Percentiles rank a stretch among this genome's conserved stretches.
These are phyloP conservation scores for Plectranthus barbatus DNA, from an alignment of 257 asterid species.

Conservation along the genomic window DNA sequence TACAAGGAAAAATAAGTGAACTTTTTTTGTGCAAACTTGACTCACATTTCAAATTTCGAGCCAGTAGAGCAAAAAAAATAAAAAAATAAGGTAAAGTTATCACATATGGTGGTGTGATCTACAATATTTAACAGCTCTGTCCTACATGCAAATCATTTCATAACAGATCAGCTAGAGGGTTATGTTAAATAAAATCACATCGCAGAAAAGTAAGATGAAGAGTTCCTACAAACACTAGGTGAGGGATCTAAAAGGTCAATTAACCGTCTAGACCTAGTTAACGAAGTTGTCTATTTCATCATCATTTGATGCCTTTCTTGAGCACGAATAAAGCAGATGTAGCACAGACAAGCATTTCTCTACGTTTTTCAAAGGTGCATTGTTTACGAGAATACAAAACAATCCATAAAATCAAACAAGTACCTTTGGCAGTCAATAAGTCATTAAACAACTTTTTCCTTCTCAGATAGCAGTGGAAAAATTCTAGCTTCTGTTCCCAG, in stretches of 20 bases:
- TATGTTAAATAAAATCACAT: too few relatives aligned
- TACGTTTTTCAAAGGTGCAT: neutral
- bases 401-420: neutral
- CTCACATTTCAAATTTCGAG: constrained; percentile 49
- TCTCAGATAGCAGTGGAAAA: constrained; percentile 77
- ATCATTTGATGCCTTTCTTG: neutral
- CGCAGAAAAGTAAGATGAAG: neutral
- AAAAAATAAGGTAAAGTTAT: constrained; percentile 10
- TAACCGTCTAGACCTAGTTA: constrained; percentile 3
- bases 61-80: constrained; percentile 36
- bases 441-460: constrained; percentile 84
- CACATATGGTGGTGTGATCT: neutral
- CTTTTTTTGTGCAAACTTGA: constrained; percentile 57
- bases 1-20: constrained; percentile 79
- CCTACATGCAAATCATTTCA: neutral
- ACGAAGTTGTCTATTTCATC: neutral
- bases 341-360: neutral
- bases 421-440: constrained; percentile 89
- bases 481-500: constrained; percentile 92
- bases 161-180: too few relatives aligned
- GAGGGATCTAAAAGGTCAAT: neutral
- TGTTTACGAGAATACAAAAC: neutral
- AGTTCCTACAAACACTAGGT: neutral
- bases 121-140: neutral
- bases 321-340: neutral